Evolutionary conservation across 108 stramenopile genomes (phyloP).

Genomic region (Skeletonema potamos): DNA sequence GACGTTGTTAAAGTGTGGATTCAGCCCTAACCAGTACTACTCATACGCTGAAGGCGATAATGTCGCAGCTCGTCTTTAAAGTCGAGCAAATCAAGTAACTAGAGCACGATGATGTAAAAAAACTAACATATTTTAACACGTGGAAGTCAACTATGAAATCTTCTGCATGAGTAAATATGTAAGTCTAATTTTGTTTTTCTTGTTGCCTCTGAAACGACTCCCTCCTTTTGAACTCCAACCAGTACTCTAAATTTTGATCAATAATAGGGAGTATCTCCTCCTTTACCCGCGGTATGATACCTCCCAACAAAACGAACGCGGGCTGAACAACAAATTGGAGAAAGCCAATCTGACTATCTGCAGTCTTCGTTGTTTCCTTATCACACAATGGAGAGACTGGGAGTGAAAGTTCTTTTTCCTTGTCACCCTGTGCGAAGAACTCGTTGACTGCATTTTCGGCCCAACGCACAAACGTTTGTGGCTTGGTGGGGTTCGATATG

Average conservation of each 20-base stretch:
- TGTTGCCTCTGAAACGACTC: neutral
- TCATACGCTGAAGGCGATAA: constrained; percentile 34
- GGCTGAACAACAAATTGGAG: constrained; percentile 82
- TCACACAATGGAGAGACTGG: constrained; percentile 80
- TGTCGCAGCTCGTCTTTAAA: constrained; percentile 28
- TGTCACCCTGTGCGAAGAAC: constrained; percentile 78
- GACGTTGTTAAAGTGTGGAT: constrained; percentile 28
- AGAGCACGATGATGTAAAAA: too few relatives aligned
- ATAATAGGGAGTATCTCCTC: constrained; percentile 45
- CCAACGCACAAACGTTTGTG: constrained; percentile 54
- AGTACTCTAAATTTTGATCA: constrained; percentile 48
- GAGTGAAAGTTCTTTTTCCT: constrained; percentile 56
- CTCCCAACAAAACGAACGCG: constrained; percentile 53
- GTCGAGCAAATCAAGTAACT: too few relatives aligned
- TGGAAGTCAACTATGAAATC: too few relatives aligned
- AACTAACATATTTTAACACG: too few relatives aligned
- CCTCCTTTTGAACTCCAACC: constrained; percentile 24
- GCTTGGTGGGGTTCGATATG: constrained; percentile 76
- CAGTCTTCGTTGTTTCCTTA: constrained; percentile 46
- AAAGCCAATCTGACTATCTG: constrained; percentile 81
- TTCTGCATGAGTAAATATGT: too few relatives aligned
- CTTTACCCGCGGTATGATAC: constrained; percentile 46
- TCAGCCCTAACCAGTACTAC: constrained; percentile 28
- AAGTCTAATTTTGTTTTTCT: neutral
- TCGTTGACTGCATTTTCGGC: constrained; percentile 68